Percentiles rank a stretch among this genome's conserved stretches.
phyloP scores from a whole-genome alignment of 345 rosid species.

The Melaleuca quinquenervia region DNA sequence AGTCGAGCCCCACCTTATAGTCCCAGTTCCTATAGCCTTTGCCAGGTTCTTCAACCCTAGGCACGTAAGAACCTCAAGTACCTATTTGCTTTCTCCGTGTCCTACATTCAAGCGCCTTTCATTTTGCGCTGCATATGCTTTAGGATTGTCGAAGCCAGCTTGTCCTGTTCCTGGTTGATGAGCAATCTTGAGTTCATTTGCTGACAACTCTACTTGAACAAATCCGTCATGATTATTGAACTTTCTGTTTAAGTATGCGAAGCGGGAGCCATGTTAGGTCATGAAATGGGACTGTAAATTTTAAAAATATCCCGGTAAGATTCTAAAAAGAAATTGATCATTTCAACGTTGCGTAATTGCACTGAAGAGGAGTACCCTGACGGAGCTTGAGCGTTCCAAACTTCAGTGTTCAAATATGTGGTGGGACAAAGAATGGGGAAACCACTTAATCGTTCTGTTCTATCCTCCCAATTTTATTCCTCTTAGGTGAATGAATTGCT shows the following conservation, averaged over 20 bases:
- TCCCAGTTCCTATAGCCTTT: background rate
- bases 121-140: background rate
- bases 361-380: background rate
- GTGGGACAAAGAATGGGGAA: background rate
- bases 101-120: background rate
- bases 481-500: background rate
- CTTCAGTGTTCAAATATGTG: background rate
- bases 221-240: background rate
- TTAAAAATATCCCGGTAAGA: background rate
- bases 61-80: background rate
- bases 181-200: background rate
- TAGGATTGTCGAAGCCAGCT: background rate
- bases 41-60: background rate
- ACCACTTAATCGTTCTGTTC: background rate
- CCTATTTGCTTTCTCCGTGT: rapidly evolving
- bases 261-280: background rate
- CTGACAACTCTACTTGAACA: background rate
- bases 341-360: background rate
- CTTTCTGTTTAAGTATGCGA: background rate
- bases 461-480: background rate
- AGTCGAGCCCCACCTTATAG: background rate
- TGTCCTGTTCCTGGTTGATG: background rate
- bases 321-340: background rate
- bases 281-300: background rate
- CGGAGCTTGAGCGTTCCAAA: background rate